phyloP scores from a whole-genome alignment of 2,329 filamentous ascomycete species.

The Pochonia chlamydosporia region DNA sequence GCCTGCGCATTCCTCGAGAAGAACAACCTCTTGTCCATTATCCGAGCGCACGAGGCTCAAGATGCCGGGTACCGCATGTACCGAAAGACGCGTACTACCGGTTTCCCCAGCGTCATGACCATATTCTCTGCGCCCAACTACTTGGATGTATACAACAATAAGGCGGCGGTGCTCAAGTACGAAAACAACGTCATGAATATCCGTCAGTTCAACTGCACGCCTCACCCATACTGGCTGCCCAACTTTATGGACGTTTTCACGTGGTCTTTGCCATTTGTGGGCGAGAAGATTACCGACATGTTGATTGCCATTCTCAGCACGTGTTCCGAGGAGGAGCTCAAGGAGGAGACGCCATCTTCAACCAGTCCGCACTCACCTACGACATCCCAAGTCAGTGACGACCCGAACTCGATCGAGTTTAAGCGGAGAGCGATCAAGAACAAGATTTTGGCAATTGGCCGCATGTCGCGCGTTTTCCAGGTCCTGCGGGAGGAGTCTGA shows the following conservation, averaged over 20 bases:
- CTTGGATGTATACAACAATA: conserved; percentile 99
- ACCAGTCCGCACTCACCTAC: conserved; percentile 56
- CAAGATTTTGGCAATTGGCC: conserved; percentile 97
- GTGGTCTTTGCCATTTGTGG: conserved; percentile 98
- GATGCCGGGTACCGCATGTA: conserved; percentile 99
- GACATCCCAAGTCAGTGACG: conserved; percentile 39
- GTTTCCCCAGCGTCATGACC: conserved; percentile 99
- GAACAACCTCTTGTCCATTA: conserved; percentile 96
- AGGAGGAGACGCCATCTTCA: conserved; percentile 73
- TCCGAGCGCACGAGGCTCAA: conserved; percentile 96
- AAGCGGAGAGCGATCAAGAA: conserved; percentile 98
- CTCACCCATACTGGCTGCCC: conserved; percentile 97
- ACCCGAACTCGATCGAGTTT: conserved; percentile 84
- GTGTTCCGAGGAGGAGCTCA: conserved; percentile 97
- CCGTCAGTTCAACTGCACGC: conserved; percentile 98
- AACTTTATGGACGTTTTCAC: conserved; percentile 99
- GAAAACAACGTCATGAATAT: conserved; percentile 99
- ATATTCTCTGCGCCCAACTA: conserved; percentile 99
- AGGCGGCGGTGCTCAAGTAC: conserved; percentile 96
- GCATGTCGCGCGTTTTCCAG: conserved; percentile 95
- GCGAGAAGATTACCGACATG: conserved; percentile 99
- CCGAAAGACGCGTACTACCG: conserved; percentile 93
- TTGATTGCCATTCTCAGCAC: conserved; percentile 97
- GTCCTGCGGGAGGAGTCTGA: conserved; percentile 96
- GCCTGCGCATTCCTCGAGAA: conserved; percentile 97